A percentile compares a stretch with the other conserved stretches of the same genome.
Conservation (phyloP, 1,139 yeast genomes). For the Magnusiomyces tetraspermus region DNA sequence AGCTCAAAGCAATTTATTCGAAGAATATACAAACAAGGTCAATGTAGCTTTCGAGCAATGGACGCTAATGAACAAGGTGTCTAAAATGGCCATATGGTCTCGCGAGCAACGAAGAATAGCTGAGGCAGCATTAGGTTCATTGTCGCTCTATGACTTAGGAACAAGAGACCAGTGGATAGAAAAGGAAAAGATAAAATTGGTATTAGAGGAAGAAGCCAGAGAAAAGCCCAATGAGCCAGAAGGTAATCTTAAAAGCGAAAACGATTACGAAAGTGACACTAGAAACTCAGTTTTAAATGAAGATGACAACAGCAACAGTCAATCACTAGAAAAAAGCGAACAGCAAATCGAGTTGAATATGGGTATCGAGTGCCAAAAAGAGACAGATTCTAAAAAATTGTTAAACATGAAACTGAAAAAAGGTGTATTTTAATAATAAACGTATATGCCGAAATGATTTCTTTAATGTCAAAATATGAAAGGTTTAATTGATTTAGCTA, state of each 20-base stretch:
- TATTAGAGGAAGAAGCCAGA: not conserved
- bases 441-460: too few relatives aligned
- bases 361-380: not conserved
- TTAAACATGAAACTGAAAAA: not conserved
- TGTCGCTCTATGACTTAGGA: constrained; percentile 37
- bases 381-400: not conserved
- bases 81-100: constrained; percentile 35
- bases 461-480: too few relatives aligned
- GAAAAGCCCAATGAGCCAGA: not conserved
- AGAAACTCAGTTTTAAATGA: not conserved
- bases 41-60: constrained; percentile 39
- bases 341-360: not conserved
- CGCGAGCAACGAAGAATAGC: constrained; percentile 39
- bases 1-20: constrained; percentile 8
- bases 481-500: too few relatives aligned
- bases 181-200: constrained; percentile 26
- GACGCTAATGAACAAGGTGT: constrained; percentile 31
- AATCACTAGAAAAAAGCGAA: not conserved
- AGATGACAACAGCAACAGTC: not conserved
- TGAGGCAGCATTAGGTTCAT: constrained; percentile 35
- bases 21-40: constrained; percentile 25
- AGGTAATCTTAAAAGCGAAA: not conserved
- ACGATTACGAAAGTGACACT: not conserved
- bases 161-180: constrained; percentile 35
- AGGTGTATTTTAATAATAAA: not conserved